Evolutionary conservation across 495 filamentous ascomycete species (phyloP), one percentile per base, ranked within the genome.

Genomic region (Daldinia grandis): DNA sequence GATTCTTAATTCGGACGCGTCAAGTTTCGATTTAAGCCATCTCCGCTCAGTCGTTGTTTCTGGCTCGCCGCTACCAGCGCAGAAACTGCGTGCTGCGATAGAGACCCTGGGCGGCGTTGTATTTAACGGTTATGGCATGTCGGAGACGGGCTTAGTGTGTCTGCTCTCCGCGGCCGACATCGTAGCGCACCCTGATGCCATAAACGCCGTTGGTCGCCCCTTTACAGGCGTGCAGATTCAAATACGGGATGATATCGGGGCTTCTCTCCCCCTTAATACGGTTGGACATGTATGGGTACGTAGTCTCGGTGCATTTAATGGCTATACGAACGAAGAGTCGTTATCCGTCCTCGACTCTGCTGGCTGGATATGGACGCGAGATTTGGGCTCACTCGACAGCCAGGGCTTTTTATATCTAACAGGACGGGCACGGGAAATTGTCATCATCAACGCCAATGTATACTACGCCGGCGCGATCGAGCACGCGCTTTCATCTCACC

Each of bases 1-100:
- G 8, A 21, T 55, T 21, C 35, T 63, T 14, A 54, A 42, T 15
- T 19, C 60, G 21, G 35, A 63, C 15, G n/a, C 40, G 19, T 60
- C 49, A 10, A 33, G 8, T 42, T 27, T 63, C 35, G 49, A 63
- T n/a, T 38, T 63, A 5, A 63, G 49, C 21, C n/a, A 55, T 42
- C 47, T 63, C 24, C 60, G 33, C 12, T 63, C 60, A 25, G 53
- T 63, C 4, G 49, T 63, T 15, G 49, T 63, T 31, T 63, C 60
- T 6, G 47, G 60, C 14, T 63, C 60, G 4, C 31, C 60, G 15
- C 12, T 63, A 19, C 60, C 60, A 21, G 30, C 47, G n/a, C 60
- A 40, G 50, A 63, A 63, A 15, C 31, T 63, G 14, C 33, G 31
- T 1, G 49, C 21, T 31, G 60, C 60, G 19, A 63, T 63, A 28